Evolutionary conservation across 2,329 filamentous ascomycete species (phyloP), one percentile per base, ranked within the genome.

Genomic region (Phoma herbarum): DNA sequence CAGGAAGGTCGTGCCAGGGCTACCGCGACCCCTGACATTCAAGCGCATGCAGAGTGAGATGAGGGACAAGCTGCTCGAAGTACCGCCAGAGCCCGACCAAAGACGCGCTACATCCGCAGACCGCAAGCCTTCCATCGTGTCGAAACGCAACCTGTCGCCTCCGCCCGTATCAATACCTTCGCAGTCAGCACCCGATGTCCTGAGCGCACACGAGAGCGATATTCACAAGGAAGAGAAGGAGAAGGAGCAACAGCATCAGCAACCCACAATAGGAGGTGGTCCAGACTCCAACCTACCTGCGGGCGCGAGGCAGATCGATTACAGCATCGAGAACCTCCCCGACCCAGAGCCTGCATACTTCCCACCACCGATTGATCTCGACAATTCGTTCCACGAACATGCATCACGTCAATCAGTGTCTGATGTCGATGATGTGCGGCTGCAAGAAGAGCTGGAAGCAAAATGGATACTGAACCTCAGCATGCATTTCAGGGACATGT

Each of bases 391-490:
- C 61, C 67, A 64, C 41, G 72, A 75, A 39, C 65, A 69, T 31
- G 74, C 72, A 18, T 70, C 72, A 18, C 73, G 73, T 20, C 72
- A 65, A 26, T 74, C 75, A 18, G 68, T 68, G 8, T 72, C 73
- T 2, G 73, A 71, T 28, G 66, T 78, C 12, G 79, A 90, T 69
- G 86, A 90, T 52, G 80, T 83, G 51, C 82, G 86, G 68, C 85
- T 97, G 64, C 87, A 90, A 64, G 87, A 91, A 62, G 94, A 98
- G 77, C 84, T 97, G 54, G 93, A 97, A 71, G 86, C 84, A 60
- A 89, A 86, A 71, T 99, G 95, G 95, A 98, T 99, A 60, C 82
- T 99, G 67, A 99, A 99, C 73, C 84, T 98, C 60, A 97, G 93
- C 78, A 97, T 99, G 95, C 93, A 97, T 77, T 99, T 97, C 77